Base-by-base conservation (phyloP, 2,329 filamentous ascomycete species). In the Talaromyces sp. region DNA sequence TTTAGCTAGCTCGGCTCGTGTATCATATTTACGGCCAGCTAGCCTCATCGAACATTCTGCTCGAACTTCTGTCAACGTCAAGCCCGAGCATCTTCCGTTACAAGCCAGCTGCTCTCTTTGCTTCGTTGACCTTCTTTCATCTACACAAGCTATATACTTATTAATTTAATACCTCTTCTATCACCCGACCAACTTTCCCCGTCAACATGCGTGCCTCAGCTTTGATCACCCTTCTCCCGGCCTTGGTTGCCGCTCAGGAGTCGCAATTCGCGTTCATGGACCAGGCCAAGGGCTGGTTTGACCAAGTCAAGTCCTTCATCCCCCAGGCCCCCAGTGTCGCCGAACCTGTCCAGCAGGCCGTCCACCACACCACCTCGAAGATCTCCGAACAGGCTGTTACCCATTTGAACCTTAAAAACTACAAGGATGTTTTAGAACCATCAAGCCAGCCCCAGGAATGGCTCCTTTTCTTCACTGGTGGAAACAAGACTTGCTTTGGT, bases 401-500 rank as follows among this genome's bases (percentile, higher is more conserved):
- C 64, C 74, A 76, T 13, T 73, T 89, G 66, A 87, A 81, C 50
- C 71, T 85, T 67, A 79, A 81, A 67, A 89, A 88, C 79, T 87
- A 85, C 83, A 79, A 85, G 71, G 74, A 81, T 58, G 74, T 85
- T 59, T 73, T 89, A 41, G 80, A 74, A 43, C 78, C 80, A 19
- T 72, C 75, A 31, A 68, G 71, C 2, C 65, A 74, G 77, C 66
- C 78, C 74, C 52, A 84, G 81, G 71, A 85, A 81, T 89, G 85
- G 86, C 77, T 87, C 69, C 74, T 89, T 61, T 88, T 82, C 73
- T 75, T 87, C 52, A 88, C 86, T 5, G 87, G 87, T 66, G 87
- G 86, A 52, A 89, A 89, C 78, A 84, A 84, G 75, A 87, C 85
- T 43, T 89, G 87, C 78, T 87, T 83, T 70, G 87, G 86, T 68